phyloP scores from a whole-genome alignment of 75 land plant species.

The Isoetes taiwanensis region DNA sequence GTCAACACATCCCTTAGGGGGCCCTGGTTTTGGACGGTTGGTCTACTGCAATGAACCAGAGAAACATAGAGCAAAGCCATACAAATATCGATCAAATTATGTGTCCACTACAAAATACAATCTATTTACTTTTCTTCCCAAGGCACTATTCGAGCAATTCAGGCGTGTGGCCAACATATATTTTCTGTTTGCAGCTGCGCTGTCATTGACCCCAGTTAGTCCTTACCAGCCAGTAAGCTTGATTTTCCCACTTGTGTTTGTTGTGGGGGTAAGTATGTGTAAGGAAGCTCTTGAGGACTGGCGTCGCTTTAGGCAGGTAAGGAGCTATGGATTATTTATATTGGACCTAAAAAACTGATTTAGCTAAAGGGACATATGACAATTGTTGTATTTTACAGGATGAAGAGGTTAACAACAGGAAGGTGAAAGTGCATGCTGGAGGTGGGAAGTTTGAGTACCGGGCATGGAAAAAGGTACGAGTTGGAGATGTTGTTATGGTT shows the following conservation, averaged over 20 bases:
- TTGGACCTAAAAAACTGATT: not conserved
- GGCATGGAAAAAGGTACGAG: slow-evolving; percentile 47
- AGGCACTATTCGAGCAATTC: slow-evolving; percentile 86
- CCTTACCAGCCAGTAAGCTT: slow-evolving; percentile 50
- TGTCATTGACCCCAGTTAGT: slow-evolving; percentile 40
- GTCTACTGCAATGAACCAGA: slow-evolving; percentile 63
- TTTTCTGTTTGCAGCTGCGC: slow-evolving; percentile 55
- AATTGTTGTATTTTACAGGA: slow-evolving; percentile 40
- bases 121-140: slow-evolving; percentile 61
- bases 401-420: slow-evolving; percentile 48
- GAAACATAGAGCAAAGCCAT: slow-evolving; percentile 40
- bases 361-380: not conserved
- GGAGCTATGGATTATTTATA: not conserved
- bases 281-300: slow-evolving; percentile 94
- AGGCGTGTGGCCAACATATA: slow-evolving; percentile 81
- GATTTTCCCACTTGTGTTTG: slow-evolving; percentile 72
- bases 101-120: slow-evolving; percentile 83
- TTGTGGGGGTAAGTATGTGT: slow-evolving; percentile 71
- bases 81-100: slow-evolving; percentile 50
- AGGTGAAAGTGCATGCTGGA: slow-evolving; percentile 36
- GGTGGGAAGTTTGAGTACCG: slow-evolving; percentile 38
- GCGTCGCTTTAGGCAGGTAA: slow-evolving; percentile 50
- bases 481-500: slow-evolving; percentile 77
- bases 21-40: slow-evolving; percentile 57
- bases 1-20: slow-evolving; percentile 12